A percentile compares a stretch with the other conserved stretches of the same genome.
phyloP scores from a whole-genome alignment of 768 basidiomycete genomes.

The Tylopilus sp. region DNA sequence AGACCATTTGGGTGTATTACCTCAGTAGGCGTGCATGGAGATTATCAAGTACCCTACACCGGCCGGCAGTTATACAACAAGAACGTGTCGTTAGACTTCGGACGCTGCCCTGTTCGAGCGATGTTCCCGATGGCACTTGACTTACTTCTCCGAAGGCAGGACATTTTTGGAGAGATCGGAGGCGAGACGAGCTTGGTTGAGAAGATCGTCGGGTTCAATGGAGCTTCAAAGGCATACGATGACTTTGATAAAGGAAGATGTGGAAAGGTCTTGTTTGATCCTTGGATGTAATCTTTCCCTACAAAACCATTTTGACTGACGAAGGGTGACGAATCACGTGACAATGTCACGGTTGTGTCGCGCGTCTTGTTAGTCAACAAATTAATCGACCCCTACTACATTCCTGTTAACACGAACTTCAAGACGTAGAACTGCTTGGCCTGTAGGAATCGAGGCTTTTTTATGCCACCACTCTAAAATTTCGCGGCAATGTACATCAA shows the following conservation, averaged over 20 bases:
- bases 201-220: slow-evolving; percentile 54
- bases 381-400: no score
- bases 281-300: slow-evolving; percentile 35
- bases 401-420: no score
- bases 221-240: slow-evolving; percentile 56
- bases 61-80: slow-evolving; percentile 63
- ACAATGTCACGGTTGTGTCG: slow-evolving; percentile 16
- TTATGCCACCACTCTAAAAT: neutral
- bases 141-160: slow-evolving; percentile 64
- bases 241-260: slow-evolving; percentile 69
- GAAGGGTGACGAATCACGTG: slow-evolving; percentile 23
- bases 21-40: slow-evolving; percentile 72
- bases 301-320: neutral
- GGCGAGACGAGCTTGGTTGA: slow-evolving; percentile 62
- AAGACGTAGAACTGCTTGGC: no score
- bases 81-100: slow-evolving; percentile 78
- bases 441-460: neutral
- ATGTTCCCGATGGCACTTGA: slow-evolving; percentile 73
- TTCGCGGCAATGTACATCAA: slow-evolving; percentile 68
- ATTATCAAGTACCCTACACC: slow-evolving; percentile 50
- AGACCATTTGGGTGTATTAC: slow-evolving; percentile 72
- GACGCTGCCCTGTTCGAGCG: slow-evolving; percentile 75
- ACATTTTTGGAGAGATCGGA: slow-evolving; percentile 73
- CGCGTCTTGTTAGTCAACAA: neutral
- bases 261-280: slow-evolving; percentile 77